Conservation (phyloP, 2,329 filamentous ascomycete genomes). For the Periconia digitata region DNA sequence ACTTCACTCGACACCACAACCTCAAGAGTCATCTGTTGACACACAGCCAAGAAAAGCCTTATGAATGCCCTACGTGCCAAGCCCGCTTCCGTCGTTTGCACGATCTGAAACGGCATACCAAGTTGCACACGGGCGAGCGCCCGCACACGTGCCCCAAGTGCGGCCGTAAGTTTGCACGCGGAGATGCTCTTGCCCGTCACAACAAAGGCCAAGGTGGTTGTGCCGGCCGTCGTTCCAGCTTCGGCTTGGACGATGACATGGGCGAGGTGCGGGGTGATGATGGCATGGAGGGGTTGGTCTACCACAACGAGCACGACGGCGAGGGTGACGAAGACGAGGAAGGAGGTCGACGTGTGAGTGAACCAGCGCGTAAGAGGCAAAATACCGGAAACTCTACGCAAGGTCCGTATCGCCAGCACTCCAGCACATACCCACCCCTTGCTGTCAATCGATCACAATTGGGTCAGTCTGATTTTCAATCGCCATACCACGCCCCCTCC, state of each 20-base stretch:
- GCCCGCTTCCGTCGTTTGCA: slow-evolving; percentile 91
- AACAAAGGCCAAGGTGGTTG: slow-evolving; percentile 96
- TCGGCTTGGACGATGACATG: slow-evolving; percentile 79
- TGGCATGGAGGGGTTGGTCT: slow-evolving; percentile 65
- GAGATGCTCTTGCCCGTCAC: slow-evolving; percentile 90
- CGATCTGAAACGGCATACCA: slow-evolving; percentile 93
- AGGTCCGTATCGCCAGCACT: slow-evolving; percentile 65
- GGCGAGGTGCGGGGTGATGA: slow-evolving; percentile 55
- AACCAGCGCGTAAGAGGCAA: slow-evolving; percentile 74
- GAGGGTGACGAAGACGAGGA: slow-evolving; percentile 57
- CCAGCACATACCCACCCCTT: slow-evolving; percentile 76
- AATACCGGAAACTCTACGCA: slow-evolving; percentile 57
- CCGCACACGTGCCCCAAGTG: slow-evolving; percentile 95
- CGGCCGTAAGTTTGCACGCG: slow-evolving; percentile 89
- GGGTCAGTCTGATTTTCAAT: slow-evolving; percentile 33
- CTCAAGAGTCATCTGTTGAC: slow-evolving; percentile 96
- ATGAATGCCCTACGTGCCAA: slow-evolving; percentile 88
- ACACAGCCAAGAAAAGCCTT: slow-evolving; percentile 98
- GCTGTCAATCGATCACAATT: slow-evolving; percentile 42
- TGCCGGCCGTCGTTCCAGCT: slow-evolving; percentile 86
- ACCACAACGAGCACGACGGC: slow-evolving; percentile 58
- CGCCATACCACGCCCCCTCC: slow-evolving; percentile 37
- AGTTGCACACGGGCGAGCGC: slow-evolving; percentile 94
- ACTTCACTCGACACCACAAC: slow-evolving; percentile 96
- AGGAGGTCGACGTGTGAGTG: slow-evolving; percentile 59